Conservation (phyloP, 2,329 filamentous ascomycete species). For the Colletotrichum lini region DNA sequence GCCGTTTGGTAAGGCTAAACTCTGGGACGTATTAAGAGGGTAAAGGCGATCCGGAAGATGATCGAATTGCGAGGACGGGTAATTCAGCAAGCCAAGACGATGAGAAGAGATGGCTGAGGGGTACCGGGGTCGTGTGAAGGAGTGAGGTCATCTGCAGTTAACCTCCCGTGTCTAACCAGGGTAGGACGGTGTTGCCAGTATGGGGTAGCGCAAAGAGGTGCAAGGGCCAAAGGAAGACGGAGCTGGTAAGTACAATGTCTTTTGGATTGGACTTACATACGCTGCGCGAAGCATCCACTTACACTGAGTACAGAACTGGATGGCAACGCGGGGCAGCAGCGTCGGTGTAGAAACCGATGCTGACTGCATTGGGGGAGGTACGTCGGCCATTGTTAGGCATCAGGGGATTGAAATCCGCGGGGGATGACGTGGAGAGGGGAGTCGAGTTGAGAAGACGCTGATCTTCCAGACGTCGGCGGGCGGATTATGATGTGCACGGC, state of each 20-base stretch:
- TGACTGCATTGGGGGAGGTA: neutral
- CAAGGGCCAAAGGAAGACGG: constrained; percentile 6
- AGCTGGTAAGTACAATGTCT: neutral
- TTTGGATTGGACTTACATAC: constrained; percentile 73
- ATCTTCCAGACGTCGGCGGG: neutral
- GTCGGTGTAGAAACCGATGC: neutral
- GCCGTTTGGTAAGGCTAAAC: constrained; percentile 4
- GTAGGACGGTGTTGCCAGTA: neutral
- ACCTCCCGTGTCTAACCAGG: neutral
- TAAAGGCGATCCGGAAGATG: neutral
- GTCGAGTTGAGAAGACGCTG: neutral
- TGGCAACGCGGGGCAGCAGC: constrained; percentile 81
- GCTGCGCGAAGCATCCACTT: constrained; percentile 91
- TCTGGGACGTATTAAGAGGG: neutral
- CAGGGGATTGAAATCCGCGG: neutral
- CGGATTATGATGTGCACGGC: neutral
- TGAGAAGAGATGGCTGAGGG: constrained; percentile 22
- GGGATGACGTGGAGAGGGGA: neutral
- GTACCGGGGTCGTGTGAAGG: constrained; percentile 2
- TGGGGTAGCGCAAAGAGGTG: neutral
- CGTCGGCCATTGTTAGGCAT: constrained; percentile 23
- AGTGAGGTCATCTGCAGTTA: constrained; percentile 29
- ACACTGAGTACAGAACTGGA: constrained; percentile 94
- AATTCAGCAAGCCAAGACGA: neutral
- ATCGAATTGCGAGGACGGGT: neutral